phyloP scores from a whole-genome alignment of 805 yeast genomes.

The Nakazawaea populi region DNA sequence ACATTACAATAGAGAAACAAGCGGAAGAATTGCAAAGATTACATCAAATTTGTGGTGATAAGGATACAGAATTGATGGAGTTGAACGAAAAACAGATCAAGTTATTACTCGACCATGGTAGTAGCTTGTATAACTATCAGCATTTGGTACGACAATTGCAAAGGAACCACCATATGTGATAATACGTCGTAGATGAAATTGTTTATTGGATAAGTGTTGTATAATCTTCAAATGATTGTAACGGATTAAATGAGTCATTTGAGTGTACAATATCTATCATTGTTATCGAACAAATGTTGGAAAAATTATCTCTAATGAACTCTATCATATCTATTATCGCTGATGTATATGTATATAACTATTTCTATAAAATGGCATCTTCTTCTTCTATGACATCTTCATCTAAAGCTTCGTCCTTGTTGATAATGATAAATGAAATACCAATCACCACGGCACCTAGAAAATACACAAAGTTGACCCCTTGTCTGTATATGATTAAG shows the following conservation, averaged over 20 bases:
- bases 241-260: too few relatives aligned
- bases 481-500: constrained; percentile 60
- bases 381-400: constrained; percentile 6
- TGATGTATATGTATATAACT: too few relatives aligned
- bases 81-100: not conserved
- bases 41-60: not conserved
- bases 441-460: constrained; percentile 80
- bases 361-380: too few relatives aligned
- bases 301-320: too few relatives aligned
- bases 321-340: too few relatives aligned
- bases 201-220: too few relatives aligned
- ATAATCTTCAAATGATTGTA: too few relatives aligned
- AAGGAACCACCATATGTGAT: not conserved
- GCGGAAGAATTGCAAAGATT: too few relatives aligned
- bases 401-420: constrained; percentile 71
- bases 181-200: too few relatives aligned
- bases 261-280: too few relatives aligned
- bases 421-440: constrained; percentile 77
- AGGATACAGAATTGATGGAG: not conserved
- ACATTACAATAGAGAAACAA: too few relatives aligned
- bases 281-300: too few relatives aligned
- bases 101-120: not conserved
- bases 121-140: not conserved
- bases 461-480: constrained; percentile 56
- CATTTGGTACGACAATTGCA: not conserved